phyloP scores from a whole-genome alignment of 805 yeast species.

The Myxozyma neglecta region DNA sequence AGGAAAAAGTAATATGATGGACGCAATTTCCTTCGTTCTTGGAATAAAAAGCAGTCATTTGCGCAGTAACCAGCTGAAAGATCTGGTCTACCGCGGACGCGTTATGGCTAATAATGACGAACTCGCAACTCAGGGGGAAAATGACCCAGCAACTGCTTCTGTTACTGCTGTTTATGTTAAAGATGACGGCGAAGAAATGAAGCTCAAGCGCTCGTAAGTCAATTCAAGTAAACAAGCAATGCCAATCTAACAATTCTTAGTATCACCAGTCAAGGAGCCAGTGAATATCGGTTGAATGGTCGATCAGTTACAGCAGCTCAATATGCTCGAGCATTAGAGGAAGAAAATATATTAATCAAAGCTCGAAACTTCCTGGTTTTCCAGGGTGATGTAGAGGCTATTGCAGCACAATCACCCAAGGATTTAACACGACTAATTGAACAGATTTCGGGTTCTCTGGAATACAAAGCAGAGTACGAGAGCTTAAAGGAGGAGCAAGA shows the following conservation, averaged over 20 bases:
- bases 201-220: conserved; percentile 56
- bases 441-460: conserved; percentile 78
- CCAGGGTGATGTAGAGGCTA: conserved; percentile 94
- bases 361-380: conserved; percentile 91
- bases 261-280: conserved; percentile 52
- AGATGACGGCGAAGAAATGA: conserved; percentile 54
- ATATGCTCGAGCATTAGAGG: conserved; percentile 64
- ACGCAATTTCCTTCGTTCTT: conserved; percentile 90
- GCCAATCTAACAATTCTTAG: conserved; percentile 1
- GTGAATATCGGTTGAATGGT: conserved; percentile 68
- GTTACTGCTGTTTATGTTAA: conserved; percentile 77
- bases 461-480: conserved; percentile 66
- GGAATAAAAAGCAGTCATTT: conserved; percentile 77
- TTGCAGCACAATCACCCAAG: conserved; percentile 80
- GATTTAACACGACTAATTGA: conserved; percentile 77
- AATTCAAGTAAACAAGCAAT: not conserved
- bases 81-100: conserved; percentile 78
- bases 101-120: conserved; percentile 37
- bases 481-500: conserved; percentile 61
- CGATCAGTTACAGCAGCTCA: conserved; percentile 59
- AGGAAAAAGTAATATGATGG: conserved; percentile 96
- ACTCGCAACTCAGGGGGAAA: conserved; percentile 32
- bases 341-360: conserved; percentile 79
- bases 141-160: conserved; percentile 51
- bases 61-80: conserved; percentile 70